Conservation (phyloP, 2,329 filamentous ascomycete genomes). For the Xylariaceae sp. region DNA sequence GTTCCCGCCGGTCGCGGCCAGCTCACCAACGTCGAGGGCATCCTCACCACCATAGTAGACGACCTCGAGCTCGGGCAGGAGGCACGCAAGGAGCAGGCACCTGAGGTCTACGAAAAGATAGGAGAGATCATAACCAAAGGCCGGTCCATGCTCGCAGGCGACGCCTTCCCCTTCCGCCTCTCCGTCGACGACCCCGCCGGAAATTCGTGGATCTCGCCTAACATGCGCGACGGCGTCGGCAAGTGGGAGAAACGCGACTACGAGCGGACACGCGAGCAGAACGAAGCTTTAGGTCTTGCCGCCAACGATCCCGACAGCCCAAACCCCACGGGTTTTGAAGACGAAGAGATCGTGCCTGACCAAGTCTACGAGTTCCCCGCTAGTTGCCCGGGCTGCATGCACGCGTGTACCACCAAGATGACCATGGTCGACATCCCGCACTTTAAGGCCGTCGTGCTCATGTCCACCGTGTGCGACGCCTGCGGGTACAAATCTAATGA, state of each 20-base stretch:
- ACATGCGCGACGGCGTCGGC: constrained; percentile 71
- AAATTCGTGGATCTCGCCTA: constrained; percentile 94
- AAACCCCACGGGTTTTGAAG: constrained; percentile 51
- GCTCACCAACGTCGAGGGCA: constrained; percentile 88
- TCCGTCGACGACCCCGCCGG: constrained; percentile 87
- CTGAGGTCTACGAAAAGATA: constrained; percentile 76
- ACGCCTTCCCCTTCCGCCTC: constrained; percentile 81
- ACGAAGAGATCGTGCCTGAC: constrained; percentile 87
- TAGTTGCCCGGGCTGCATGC: constrained; percentile 85
- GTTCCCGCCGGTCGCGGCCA: constrained; percentile 88
- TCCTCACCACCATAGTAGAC: constrained; percentile 72
- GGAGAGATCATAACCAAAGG: constrained; percentile 71
- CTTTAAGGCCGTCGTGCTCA: constrained; percentile 95
- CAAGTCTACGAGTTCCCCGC: constrained; percentile 92
- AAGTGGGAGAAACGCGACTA: constrained; percentile 91
- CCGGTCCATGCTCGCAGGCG: constrained; percentile 71
- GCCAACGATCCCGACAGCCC: constrained; percentile 46
- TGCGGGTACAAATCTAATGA: constrained; percentile 96
- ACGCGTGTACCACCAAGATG: constrained; percentile 87
- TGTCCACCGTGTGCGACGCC: constrained; percentile 86
- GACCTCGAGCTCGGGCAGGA: constrained; percentile 80
- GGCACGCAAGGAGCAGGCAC: constrained; percentile 70
- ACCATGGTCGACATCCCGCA: constrained; percentile 98
- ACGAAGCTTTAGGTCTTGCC: constrained; percentile 75
- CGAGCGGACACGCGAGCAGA: constrained; percentile 76